These are phyloP conservation scores for Fusarium concolor DNA, from an alignment of 2,329 filamentous ascomycete species.

Conservation along the genomic window DNA sequence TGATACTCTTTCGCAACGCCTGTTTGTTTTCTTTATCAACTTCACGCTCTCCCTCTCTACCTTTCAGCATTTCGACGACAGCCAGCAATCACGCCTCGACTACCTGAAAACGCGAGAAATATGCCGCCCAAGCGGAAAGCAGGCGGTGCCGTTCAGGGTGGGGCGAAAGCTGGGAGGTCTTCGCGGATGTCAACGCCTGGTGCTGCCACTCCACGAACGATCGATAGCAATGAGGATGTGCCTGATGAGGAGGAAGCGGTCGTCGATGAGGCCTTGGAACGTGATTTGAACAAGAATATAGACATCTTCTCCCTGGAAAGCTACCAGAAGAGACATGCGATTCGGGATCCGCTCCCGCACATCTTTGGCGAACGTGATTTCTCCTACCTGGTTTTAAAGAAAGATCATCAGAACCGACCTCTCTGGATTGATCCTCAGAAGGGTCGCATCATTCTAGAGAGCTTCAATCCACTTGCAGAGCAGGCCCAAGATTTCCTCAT, in stretches of 20 bases:
- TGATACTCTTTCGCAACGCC: conserved; percentile 23
- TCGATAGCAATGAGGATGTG: conserved; percentile 65
- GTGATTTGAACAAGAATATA: conserved; percentile 68
- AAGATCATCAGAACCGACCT: conserved; percentile 88
- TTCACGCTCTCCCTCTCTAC: neutral
- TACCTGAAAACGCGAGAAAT: conserved; percentile 33
- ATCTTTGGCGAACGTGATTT: conserved; percentile 74
- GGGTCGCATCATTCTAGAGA: conserved; percentile 91
- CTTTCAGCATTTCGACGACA: conserved; percentile 8
- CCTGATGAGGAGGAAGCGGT: conserved; percentile 60
- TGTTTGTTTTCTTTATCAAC: conserved; percentile 3
- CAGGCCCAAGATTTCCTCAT: conserved; percentile 95
- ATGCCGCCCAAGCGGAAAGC: conserved; percentile 83
- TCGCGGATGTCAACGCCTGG: conserved; percentile 71
- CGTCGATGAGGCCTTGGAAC: conserved; percentile 64
- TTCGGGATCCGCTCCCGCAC: conserved; percentile 59
- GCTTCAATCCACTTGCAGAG: conserved; percentile 87
- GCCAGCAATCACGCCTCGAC: conserved; percentile 7
- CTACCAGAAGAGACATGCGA: conserved; percentile 60
- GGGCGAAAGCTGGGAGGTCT: conserved; percentile 66
- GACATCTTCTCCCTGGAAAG: conserved; percentile 68
- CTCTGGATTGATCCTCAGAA: conserved; percentile 93
- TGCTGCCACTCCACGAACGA: conserved; percentile 68
- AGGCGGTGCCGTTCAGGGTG: conserved; percentile 57
- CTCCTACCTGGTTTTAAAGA: conserved; percentile 83